Conservation (phyloP, 2,329 filamentous ascomycete genomes). For the Acarospora socialis region DNA sequence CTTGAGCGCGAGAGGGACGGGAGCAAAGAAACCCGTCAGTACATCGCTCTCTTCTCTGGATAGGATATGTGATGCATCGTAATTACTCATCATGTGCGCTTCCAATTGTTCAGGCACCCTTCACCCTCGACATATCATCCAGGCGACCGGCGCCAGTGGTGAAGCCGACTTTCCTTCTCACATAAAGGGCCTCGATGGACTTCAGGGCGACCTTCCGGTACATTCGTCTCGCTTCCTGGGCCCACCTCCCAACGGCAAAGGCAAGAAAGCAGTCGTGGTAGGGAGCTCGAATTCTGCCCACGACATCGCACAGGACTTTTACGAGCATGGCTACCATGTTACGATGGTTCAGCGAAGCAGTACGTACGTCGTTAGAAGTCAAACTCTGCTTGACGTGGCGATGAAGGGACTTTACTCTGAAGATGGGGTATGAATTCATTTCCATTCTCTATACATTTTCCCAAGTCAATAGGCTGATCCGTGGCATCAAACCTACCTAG, state of each 20-base stretch:
- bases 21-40: constrained; percentile 28
- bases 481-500: constrained; percentile 23
- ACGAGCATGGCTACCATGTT: constrained; percentile 50
- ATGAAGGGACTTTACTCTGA: constrained; percentile 38
- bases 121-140: constrained; percentile 48
- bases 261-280: constrained; percentile 50
- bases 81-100: background rate
- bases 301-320: constrained; percentile 55
- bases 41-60: background rate
- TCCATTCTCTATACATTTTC: background rate
- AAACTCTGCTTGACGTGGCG: constrained; percentile 37
- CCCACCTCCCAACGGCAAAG: constrained; percentile 31
- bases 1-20: constrained; percentile 31
- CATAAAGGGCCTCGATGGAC: constrained; percentile 37
- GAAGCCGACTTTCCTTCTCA: constrained; percentile 39
- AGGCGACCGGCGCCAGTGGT: constrained; percentile 54
- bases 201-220: constrained; percentile 44
- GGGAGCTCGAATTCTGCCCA: constrained; percentile 56
- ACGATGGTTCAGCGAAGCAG: constrained; percentile 56
- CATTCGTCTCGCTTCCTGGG: constrained; percentile 49
- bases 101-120: constrained; percentile 26
- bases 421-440: constrained; percentile 14
- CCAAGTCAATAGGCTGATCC: too few relatives aligned
- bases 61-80: background rate
- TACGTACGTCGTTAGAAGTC: constrained; percentile 48